These are phyloP conservation scores for Phytophthora brassicae DNA, from an alignment of 352 stramenopile genomes.

Conservation along the genomic window DNA sequence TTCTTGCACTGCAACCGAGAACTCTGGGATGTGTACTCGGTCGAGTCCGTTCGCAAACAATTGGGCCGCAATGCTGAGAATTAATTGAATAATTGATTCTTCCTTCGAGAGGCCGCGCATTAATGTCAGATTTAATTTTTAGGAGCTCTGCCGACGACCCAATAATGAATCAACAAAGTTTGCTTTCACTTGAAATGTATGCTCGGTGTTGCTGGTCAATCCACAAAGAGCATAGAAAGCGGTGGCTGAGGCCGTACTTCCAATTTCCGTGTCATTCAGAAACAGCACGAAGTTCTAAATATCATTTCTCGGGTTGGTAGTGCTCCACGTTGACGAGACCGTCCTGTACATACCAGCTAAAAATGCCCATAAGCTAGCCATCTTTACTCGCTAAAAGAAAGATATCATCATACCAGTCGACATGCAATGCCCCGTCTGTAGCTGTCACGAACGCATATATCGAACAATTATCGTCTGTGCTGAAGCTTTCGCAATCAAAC, in stretches of 20 bases:
- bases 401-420: conserved; percentile 28
- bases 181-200: conserved; percentile 31
- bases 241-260: background rate
- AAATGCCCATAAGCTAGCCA: background rate
- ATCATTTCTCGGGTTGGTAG: conserved; percentile 22
- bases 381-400: background rate
- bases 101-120: too few species aligned
- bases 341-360: conserved; percentile 16
- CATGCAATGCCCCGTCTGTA: conserved; percentile 40
- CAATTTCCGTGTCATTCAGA: conserved; percentile 25
- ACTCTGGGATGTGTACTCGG: too few species aligned
- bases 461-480: conserved; percentile 8
- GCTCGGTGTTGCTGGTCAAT: conserved; percentile 36
- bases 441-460: conserved; percentile 9
- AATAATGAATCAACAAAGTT: conserved; percentile 7
- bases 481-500: background rate
- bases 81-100: too few species aligned
- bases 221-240: conserved; percentile 35
- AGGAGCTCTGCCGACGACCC: conserved; percentile 12
- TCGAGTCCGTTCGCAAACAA: too few species aligned
- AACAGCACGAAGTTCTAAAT: conserved; percentile 29
- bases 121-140: too few species aligned
- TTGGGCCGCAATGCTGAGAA: too few species aligned
- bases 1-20: too few species aligned
- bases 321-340: conserved; percentile 20